Conservation (phyloP, 352 stramenopile species). For the Phytophthora tentaculata region DNA sequence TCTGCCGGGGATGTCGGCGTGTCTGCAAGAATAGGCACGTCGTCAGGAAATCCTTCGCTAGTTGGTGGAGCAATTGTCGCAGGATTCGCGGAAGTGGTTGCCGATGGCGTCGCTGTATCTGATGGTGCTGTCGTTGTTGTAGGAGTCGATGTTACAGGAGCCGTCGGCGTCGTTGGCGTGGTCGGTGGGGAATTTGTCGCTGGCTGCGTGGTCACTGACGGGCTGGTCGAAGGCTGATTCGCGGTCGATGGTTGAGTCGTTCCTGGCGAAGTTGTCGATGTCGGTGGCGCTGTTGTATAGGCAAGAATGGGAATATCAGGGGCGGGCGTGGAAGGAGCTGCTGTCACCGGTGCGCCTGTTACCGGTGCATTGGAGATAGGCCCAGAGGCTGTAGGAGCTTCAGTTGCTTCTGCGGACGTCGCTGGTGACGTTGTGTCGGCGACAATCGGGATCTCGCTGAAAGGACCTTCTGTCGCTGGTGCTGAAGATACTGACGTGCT, state of each 20-base stretch:
- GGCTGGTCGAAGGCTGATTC: constrained; percentile 1
- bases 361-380: neutral
- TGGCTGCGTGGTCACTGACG: neutral
- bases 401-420: neutral
- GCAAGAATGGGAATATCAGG: constrained; percentile 17
- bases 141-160: neutral
- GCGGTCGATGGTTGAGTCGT: neutral
- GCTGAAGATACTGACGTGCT: neutral
- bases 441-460: constrained; percentile 17
- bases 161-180: neutral
- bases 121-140: neutral
- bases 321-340: neutral
- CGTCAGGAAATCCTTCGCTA: constrained; percentile 4
- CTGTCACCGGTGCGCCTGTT: neutral
- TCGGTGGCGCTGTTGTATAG: constrained; percentile 5
- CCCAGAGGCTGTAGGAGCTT: constrained; percentile 10
- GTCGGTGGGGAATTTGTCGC: no score
- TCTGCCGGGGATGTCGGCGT: constrained; percentile 6
- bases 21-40: constrained; percentile 22
- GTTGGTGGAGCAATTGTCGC: neutral
- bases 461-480: constrained; percentile 13
- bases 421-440: constrained; percentile 12
- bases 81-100: neutral
- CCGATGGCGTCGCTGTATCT: constrained; percentile 6
- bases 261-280: constrained; percentile 14